These are phyloP conservation scores for Aspergillus persii DNA, from an alignment of 2,329 filamentous ascomycete species.

Conservation along the genomic window DNA sequence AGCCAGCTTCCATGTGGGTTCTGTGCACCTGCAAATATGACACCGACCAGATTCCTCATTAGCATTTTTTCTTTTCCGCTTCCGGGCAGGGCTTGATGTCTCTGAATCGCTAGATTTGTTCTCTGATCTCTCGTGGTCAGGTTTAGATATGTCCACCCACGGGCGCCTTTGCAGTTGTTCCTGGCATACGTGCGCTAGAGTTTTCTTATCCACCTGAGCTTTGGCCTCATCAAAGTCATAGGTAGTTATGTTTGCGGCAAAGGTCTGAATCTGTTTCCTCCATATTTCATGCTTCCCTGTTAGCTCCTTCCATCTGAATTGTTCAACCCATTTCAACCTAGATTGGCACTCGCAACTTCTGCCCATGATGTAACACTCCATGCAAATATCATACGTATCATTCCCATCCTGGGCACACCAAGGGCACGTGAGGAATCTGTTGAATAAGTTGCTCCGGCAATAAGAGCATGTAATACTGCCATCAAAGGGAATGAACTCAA, in stretches of 20 bases:
- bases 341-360: slow-evolving; percentile 88
- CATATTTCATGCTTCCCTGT: slow-evolving; percentile 76
- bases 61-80: slow-evolving; percentile 57
- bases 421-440: slow-evolving; percentile 90
- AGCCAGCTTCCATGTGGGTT: slow-evolving; percentile 81
- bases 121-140: slow-evolving; percentile 34
- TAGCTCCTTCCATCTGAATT: slow-evolving; percentile 82
- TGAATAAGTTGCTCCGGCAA: slow-evolving; percentile 95
- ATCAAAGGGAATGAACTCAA: slow-evolving; percentile 79
- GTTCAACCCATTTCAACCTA: slow-evolving; percentile 84
- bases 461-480: slow-evolving; percentile 94
- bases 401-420: slow-evolving; percentile 75
- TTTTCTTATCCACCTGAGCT: slow-evolving; percentile 67
- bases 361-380: slow-evolving; percentile 99
- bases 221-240: slow-evolving; percentile 63
- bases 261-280: slow-evolving; percentile 73
- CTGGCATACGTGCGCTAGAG: slow-evolving; percentile 89
- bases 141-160: slow-evolving; percentile 76
- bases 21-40: slow-evolving; percentile 78
- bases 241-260: slow-evolving; percentile 69
- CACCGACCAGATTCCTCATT: slow-evolving; percentile 59
- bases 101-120: slow-evolving; percentile 51
- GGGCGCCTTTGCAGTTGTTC: slow-evolving; percentile 77
- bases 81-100: slow-evolving; percentile 60
- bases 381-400: slow-evolving; percentile 91